These are phyloP conservation scores for Alopecurus myosuroides DNA, from an alignment of 176 grass and related monocot species.

Conservation along the genomic window DNA sequence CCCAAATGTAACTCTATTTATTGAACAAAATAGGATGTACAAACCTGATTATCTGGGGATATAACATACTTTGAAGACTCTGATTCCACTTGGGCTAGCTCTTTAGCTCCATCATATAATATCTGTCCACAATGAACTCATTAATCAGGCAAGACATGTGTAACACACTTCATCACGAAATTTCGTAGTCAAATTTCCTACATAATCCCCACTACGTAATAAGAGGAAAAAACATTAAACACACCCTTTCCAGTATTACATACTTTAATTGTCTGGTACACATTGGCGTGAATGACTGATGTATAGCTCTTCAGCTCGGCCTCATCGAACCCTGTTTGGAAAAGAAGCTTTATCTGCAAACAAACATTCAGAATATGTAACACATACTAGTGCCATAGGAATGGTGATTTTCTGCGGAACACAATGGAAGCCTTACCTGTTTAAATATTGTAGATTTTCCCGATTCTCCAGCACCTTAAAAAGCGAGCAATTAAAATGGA, in stretches of 20 bases:
- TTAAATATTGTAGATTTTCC: conserved; percentile 99
- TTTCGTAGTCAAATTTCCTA: neutral
- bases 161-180: conserved; percentile 9
- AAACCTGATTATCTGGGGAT: conserved; percentile 74
- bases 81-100: conserved; percentile 67
- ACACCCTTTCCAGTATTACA: conserved; percentile 70
- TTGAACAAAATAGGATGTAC: neutral
- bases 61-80: conserved; percentile 68
- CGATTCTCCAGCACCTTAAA: conserved; percentile 88
- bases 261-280: conserved; percentile 99
- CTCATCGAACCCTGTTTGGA: conserved; percentile 90
- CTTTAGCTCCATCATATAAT: conserved; percentile 87
- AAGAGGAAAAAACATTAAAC: conserved; percentile 42
- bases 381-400: neutral
- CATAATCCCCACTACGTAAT: conserved; percentile 25
- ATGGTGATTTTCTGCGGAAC: conserved; percentile 9
- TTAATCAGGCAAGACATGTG: neutral
- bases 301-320: conserved; percentile 83
- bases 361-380: neutral
- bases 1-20: neutral
- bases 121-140: conserved; percentile 49
- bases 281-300: conserved; percentile 93
- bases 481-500: conserved; percentile 1
- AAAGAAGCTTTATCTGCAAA: conserved; percentile 94
- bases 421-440: conserved; percentile 41